Evolutionary conservation across 768 basidiomycete species (phyloP).

Genomic region (Leccinum ochraceum): DNA sequence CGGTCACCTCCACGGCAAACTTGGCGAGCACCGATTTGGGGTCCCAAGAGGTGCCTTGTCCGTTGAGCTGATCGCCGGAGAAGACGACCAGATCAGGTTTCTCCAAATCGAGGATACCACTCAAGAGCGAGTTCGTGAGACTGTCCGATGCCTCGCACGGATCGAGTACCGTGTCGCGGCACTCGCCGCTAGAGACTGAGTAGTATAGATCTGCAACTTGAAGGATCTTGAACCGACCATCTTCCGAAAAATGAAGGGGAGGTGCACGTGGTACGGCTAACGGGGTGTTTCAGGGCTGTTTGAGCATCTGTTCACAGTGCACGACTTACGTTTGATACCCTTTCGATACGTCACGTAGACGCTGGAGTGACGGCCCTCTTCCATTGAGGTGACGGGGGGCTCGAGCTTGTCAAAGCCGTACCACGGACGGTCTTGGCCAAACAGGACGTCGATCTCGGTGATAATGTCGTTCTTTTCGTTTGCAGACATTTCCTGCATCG

Average conservation of each 20-base stretch:
- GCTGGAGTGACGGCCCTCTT: constrained; percentile 43
- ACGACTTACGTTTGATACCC: constrained; percentile 68
- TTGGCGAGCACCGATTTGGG: constrained; percentile 86
- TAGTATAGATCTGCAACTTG: constrained; percentile 95
- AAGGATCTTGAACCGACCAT: constrained; percentile 87
- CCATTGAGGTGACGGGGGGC: constrained; percentile 52
- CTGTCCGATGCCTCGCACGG: constrained; percentile 71
- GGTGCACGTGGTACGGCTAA: constrained; percentile 70
- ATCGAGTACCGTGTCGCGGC: constrained; percentile 63
- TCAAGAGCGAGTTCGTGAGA: constrained; percentile 73
- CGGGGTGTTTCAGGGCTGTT: constrained; percentile 3
- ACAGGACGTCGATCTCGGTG: constrained; percentile 89
- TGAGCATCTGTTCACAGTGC: too few relatives aligned
- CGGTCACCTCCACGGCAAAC: constrained; percentile 76
- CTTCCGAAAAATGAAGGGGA: constrained; percentile 77
- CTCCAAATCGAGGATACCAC: constrained; percentile 69
- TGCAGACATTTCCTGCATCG: constrained; percentile 55
- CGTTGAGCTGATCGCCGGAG: constrained; percentile 91
- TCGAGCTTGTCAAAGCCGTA: constrained; percentile 81
- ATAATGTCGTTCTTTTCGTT: constrained; percentile 64
- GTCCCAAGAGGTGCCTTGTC: constrained; percentile 90
- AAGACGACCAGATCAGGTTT: constrained; percentile 93
- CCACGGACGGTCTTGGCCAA: constrained; percentile 82
- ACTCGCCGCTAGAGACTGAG: constrained; percentile 75
- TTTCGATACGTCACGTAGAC: constrained; percentile 69